Percentiles rank a stretch among this genome's conserved stretches.
Conservation (phyloP, 371 early-diverging fungal genomes). For the Apophysomyces trapeziformis region DNA sequence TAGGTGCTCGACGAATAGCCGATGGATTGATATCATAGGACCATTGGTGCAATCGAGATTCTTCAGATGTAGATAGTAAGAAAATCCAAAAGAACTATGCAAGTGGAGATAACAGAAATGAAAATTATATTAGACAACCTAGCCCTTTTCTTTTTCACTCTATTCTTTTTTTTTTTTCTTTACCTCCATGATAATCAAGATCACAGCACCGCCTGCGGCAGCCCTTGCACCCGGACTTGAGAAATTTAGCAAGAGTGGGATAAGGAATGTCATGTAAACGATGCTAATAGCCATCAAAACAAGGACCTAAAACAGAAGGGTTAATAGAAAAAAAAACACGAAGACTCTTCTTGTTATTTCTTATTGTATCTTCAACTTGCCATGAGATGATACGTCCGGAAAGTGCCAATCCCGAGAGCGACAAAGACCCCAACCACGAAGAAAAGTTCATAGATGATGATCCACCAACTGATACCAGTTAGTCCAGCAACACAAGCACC, state of each 20-base stretch:
- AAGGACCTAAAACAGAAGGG: constrained; percentile 44
- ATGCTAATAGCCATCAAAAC: constrained; percentile 61
- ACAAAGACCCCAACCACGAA: constrained; percentile 49
- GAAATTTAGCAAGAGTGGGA: constrained; percentile 27
- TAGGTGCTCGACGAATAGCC: constrained; percentile 22
- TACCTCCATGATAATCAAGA: constrained; percentile 65
- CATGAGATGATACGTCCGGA: constrained; percentile 33
- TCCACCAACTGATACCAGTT: constrained; percentile 57
- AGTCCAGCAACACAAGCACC: constrained; percentile 60
- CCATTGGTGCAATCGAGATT: constrained; percentile 57
- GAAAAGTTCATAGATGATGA: constrained; percentile 64
- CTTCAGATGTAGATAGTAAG: constrained; percentile 72
- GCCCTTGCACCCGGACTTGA: constrained; percentile 34
- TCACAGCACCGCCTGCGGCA: constrained; percentile 62
- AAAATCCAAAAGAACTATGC: constrained; percentile 71
- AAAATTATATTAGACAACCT: no score
- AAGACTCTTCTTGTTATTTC: neutral
- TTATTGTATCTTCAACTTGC: constrained; percentile 16
- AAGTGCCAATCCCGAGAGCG: constrained; percentile 28
- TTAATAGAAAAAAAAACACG: neutral
- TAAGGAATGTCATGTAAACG: constrained; percentile 50
- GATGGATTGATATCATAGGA: constrained; percentile 41
- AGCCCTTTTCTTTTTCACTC: neutral
- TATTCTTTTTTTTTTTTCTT: constrained; percentile 9
- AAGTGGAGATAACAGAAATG: no score